Evolutionary conservation across 768 basidiomycete species (phyloP).

Genomic region (Hygrophorus russula): DNA sequence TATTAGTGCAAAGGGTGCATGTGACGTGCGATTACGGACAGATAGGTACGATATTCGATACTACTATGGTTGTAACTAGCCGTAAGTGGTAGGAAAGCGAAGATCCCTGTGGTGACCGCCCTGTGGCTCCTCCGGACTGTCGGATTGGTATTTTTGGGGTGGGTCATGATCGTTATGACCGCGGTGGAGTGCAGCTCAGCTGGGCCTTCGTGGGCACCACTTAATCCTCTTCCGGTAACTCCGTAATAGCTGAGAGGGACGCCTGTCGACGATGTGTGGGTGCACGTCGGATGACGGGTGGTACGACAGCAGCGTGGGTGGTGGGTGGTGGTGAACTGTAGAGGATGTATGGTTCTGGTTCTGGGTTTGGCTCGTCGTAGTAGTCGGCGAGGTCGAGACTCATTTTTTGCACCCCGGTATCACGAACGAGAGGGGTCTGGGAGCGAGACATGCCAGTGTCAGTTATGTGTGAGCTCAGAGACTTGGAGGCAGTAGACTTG

Average conservation of each 20-base stretch:
- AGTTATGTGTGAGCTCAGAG: background rate
- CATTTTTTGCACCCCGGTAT: background rate
- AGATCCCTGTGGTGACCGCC: too few relatives aligned
- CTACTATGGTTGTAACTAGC: too few relatives aligned
- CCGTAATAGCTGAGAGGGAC: conserved; percentile 2
- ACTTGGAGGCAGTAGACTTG: background rate
- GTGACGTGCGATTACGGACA: too few relatives aligned
- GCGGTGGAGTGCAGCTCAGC: too few relatives aligned
- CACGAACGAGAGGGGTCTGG: background rate
- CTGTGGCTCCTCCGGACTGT: too few relatives aligned
- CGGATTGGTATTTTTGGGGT: too few relatives aligned
- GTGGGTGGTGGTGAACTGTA: conserved; percentile 1
- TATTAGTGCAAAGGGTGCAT: too few relatives aligned
- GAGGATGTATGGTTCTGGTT: conserved; percentile 3
- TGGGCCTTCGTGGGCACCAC: background rate
- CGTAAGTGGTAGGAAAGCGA: too few relatives aligned
- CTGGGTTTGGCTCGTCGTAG: background rate
- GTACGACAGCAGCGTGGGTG: background rate
- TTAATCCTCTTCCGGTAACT: conserved; percentile 5
- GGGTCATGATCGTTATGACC: too few relatives aligned
- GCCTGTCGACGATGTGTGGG: background rate
- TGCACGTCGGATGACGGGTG: background rate
- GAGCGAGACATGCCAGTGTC: background rate
- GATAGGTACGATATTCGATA: too few relatives aligned
- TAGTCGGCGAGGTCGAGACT: background rate